Conservation (phyloP, 306 rosid species). For the Rubus parviflorus region DNA sequence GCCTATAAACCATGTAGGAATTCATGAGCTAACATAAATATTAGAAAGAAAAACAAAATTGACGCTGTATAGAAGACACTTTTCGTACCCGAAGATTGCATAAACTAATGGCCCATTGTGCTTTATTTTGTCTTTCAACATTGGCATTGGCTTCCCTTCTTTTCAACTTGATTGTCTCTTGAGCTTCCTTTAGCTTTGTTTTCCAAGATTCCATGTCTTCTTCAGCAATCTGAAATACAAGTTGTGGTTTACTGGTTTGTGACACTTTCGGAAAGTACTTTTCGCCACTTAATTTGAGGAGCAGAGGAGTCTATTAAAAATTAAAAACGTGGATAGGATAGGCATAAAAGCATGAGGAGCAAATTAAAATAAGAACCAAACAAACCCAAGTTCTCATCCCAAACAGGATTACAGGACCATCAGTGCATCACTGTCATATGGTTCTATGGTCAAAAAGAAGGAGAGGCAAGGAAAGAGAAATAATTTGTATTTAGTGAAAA, state of each 20-base stretch:
- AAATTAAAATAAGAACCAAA: neutral
- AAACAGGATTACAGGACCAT: neutral
- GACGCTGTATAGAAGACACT: no score
- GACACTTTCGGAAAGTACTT: neutral
- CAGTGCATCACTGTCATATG: constrained; percentile 15
- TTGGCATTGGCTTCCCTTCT: constrained; percentile 52
- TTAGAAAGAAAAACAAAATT: neutral
- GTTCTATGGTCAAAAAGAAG: constrained; percentile 26
- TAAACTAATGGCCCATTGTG: constrained; percentile 68
- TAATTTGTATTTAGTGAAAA: constrained; percentile 1
- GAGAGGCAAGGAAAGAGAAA: constrained; percentile 14
- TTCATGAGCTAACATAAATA: neutral
- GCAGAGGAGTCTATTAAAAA: neutral
- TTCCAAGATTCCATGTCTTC: constrained; percentile 44
- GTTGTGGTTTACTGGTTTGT: neutral
- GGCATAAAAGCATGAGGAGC: neutral
- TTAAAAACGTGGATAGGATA: neutral
- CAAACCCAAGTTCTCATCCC: neutral
- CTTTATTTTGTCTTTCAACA: constrained; percentile 50
- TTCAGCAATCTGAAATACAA: constrained; percentile 34
- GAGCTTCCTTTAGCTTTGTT: constrained; percentile 54
- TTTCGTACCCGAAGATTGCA: constrained; percentile 52
- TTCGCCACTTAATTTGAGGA: neutral
- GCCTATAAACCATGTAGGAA: constrained; percentile 34
- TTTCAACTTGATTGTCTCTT: constrained; percentile 44